A percentile compares a stretch with the other conserved stretches of the same genome.
Evolutionary conservation across 176 grass and related monocot genomes (phyloP).

Genomic region (Lolium multiflorum): DNA sequence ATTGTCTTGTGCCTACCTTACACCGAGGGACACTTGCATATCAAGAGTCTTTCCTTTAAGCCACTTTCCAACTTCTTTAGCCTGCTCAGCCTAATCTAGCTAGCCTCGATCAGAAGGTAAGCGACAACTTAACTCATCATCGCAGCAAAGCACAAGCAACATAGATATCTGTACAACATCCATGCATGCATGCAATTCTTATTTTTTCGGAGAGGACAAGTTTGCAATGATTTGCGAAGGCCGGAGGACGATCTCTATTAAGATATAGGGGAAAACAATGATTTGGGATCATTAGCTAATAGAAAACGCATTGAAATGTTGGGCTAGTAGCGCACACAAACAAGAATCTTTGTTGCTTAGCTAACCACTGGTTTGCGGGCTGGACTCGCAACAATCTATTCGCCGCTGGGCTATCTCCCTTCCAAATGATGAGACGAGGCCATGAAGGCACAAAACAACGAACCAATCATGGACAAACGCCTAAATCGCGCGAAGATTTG

Average conservation of each 20-base stretch:
- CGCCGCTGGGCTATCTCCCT: not conserved
- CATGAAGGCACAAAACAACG: not conserved
- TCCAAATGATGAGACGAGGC: constrained; percentile 25
- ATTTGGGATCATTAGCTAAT: not conserved
- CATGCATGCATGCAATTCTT: no score
- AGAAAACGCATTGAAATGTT: not conserved
- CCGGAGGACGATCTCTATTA: not conserved
- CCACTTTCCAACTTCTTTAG: not conserved
- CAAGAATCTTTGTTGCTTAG: not conserved
- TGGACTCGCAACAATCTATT: constrained; percentile 16
- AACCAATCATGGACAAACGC: constrained; percentile 19
- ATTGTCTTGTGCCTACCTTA: constrained; percentile 56
- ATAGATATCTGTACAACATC: not conserved
- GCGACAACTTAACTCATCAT: not conserved
- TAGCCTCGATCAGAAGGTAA: not conserved
- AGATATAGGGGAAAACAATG: not conserved
- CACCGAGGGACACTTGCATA: constrained; percentile 33
- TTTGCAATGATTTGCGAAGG: not conserved
- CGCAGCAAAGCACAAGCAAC: constrained; percentile 27
- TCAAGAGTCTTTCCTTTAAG: constrained; percentile 15
- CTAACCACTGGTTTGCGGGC: constrained; percentile 12
- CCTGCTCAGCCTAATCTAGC: not conserved
- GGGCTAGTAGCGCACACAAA: constrained; percentile 11
- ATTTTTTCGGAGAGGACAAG: not conserved
- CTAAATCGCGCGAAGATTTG: constrained; percentile 24